Evolutionary conservation across 176 grass and related monocot species (phyloP).

Genomic region (Dendrocalamus sinicus): DNA sequence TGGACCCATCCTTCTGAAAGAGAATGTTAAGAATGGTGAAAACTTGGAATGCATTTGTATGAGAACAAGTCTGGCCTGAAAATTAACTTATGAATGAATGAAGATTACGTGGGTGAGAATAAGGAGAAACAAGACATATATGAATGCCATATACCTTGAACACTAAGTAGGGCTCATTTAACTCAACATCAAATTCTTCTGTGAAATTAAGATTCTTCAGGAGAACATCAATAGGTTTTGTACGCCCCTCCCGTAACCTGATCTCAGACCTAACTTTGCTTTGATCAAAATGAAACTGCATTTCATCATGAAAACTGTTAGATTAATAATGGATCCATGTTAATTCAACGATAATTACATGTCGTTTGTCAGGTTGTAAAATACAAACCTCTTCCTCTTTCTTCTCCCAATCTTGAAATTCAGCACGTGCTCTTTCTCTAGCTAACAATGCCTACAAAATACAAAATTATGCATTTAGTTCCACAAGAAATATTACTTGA

Average conservation of each 20-base stretch:
- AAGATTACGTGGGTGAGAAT: neutral
- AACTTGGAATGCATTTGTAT: conserved; percentile 2
- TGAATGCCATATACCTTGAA: conserved; percentile 67
- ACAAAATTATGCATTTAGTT: conserved; percentile 40
- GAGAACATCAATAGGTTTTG: conserved; percentile 97
- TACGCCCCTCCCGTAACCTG: conserved; percentile 87
- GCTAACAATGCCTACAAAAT: conserved; percentile 76
- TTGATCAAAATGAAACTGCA: conserved; percentile 98
- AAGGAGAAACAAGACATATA: conserved; percentile 19
- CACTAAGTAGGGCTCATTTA: conserved; percentile 97
- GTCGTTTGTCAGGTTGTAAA: conserved; percentile 19
- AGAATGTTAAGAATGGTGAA: neutral
- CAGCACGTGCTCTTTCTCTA: conserved; percentile 87
- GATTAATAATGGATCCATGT: conserved; percentile 33
- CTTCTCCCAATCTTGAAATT: conserved; percentile 99
- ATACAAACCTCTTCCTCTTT: conserved; percentile 96
- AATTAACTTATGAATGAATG: neutral
- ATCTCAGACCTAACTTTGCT: conserved; percentile 98
- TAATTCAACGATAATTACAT: conserved; percentile 28
- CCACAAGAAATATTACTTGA: conserved; percentile 16
- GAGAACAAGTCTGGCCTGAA: neutral
- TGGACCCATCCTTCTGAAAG: neutral
- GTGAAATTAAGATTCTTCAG: conserved; percentile 83
- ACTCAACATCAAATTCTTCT: conserved; percentile 83
- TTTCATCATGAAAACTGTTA: conserved; percentile 29